Evolutionary conservation across 73 alveolate species (phyloP).

Genomic region (Stentor roeselii): DNA sequence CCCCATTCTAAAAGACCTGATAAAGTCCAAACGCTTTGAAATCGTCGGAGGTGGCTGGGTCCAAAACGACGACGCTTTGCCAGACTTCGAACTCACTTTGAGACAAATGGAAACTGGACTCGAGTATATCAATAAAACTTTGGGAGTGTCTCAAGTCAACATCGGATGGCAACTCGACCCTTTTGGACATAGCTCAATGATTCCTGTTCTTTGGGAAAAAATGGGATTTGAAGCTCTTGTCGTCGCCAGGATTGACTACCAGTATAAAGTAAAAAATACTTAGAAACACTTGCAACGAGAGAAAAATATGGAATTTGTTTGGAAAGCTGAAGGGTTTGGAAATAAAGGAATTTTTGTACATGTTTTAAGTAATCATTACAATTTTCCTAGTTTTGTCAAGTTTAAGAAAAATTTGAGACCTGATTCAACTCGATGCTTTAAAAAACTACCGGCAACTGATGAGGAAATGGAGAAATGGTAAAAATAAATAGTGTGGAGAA

Average conservation of each 20-base stretch:
- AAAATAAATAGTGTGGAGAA: not conserved
- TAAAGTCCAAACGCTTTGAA: too few relatives aligned
- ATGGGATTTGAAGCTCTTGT: conserved; percentile 49
- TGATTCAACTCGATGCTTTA: not conserved
- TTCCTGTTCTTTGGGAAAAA: conserved; percentile 36
- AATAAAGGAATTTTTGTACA: not conserved
- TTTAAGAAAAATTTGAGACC: not conserved
- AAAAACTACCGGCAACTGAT: too few relatives aligned
- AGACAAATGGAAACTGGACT: conserved; percentile 66
- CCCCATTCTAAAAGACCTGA: too few relatives aligned
- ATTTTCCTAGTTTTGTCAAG: not conserved
- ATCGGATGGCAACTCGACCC: conserved; percentile 86
- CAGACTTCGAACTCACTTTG: conserved; percentile 50
- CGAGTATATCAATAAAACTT: conserved; percentile 63
- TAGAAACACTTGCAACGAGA: not conserved
- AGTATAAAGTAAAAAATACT: not conserved
- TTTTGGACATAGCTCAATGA: conserved; percentile 72
- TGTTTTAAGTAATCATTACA: not conserved
- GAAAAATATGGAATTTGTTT: not conserved
- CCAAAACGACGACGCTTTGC: conserved; percentile 84
- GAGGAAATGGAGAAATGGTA: not conserved
- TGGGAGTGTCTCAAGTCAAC: conserved; percentile 57
- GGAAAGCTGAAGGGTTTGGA: not conserved
- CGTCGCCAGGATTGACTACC: conserved; percentile 36
- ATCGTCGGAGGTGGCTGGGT: too few relatives aligned